Conservation (phyloP, 1,284 basidiomycete genomes). For the Ganoderma lingzhi region DNA sequence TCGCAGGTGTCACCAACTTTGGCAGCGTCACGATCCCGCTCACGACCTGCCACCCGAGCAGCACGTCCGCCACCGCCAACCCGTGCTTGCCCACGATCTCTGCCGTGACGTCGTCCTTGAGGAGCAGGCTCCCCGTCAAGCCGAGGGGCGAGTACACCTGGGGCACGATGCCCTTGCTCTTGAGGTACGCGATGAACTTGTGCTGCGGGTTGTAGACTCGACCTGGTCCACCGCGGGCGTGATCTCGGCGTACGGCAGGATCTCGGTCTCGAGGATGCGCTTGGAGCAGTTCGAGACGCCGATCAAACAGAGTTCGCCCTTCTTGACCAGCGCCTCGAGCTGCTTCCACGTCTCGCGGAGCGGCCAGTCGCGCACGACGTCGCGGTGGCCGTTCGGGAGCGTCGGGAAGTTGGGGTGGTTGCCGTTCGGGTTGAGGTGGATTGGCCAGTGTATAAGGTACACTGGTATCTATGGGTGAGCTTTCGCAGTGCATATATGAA, state of each 20-base stretch:
- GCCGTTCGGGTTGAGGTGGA: constrained; percentile 77
- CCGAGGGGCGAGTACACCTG: constrained; percentile 90
- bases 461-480: constrained; percentile 51
- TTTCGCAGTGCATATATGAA: not conserved
- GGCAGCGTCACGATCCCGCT: constrained; percentile 75
- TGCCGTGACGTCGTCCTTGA: constrained; percentile 70
- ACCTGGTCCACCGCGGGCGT: constrained; percentile 65
- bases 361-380: constrained; percentile 72
- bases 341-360: constrained; percentile 82
- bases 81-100: constrained; percentile 70
- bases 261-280: constrained; percentile 48
- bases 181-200: constrained; percentile 72
- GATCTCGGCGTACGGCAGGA: constrained; percentile 55
- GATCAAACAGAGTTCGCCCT: constrained; percentile 66
- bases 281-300: constrained; percentile 68
- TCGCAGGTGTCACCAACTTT: constrained; percentile 79
- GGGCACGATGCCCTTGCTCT: constrained; percentile 73
- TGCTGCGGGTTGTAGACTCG: constrained; percentile 84
- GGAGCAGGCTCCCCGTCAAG: constrained; percentile 73
- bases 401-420: constrained; percentile 77
- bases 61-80: constrained; percentile 66
- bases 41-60: constrained; percentile 74
- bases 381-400: constrained; percentile 72
- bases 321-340: constrained; percentile 79
- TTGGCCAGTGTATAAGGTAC: constrained; percentile 86